Evolutionary conservation across 2,329 filamentous ascomycete species (phyloP), one percentile per base, ranked within the genome.

Genomic region (Xylaria multiplex): DNA sequence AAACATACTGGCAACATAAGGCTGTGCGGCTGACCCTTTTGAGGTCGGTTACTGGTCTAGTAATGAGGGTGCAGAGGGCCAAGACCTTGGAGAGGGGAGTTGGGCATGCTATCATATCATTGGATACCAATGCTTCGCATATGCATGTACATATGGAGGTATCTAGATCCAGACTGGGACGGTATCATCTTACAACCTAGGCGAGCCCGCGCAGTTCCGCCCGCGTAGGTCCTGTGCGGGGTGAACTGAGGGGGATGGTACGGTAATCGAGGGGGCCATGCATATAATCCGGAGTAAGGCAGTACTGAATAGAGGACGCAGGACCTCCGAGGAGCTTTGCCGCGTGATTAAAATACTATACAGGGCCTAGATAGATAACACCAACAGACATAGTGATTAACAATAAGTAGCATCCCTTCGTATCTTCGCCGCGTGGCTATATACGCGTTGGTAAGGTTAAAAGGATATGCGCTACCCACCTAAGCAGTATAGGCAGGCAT

Each of bases 11-110:
- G 64, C 64, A 32, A 35, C 24, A n/a, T 24, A 45, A 53, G 64
- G 64, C 59, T 62, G 53, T 62, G 46, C 59, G 64, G 64, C 64
- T 65, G 59, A 58, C 22, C n/a, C n/a, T 45, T 19, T 11, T 6
- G n/a, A 22, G 9, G n/a, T 16, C n/a, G 19, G 22, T 37, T 8
- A 9, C 35, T 37, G 35, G 35, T 9, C 35, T 8, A 8, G 35
- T 13, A 37, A 11, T 27, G 27, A 30, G 13, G 46, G 46, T 14
- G n/a, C 19, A 45, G 43, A 45, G n/a, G 43, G n/a, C 43, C n/a
- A 45, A 45, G 43, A 9, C n/a, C 4, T n/a, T 24, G 24, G 24
- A 14, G 16, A 24, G 8, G 19, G 3, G 46, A n/a, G 13, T 11
- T 5, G 1, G 40, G n/a, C 14, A 16, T n/a, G 14, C n/a, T 16